Base-by-base conservation (phyloP, 192 early-diverging fungal genomes). In the Coemansia umbellata region DNA sequence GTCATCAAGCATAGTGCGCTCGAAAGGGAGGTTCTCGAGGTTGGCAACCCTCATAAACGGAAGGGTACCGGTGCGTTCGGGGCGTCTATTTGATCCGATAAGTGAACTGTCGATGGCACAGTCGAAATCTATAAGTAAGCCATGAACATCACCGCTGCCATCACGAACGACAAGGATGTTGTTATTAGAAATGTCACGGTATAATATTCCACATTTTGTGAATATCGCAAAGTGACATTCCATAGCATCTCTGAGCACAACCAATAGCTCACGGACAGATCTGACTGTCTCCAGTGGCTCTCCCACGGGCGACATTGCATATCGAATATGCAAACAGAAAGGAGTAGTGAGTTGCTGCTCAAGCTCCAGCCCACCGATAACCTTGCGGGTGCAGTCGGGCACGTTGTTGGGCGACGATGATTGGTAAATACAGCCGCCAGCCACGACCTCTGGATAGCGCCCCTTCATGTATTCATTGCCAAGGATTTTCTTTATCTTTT, bases 231-330 rank as follows among this genome's bases (percentile, higher is more conserved):
- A 35, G 32, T 50, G 48, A 22, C 31, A 35, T 7, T 32, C 18
- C 48, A 50, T 50, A 13, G 35, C 48, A 50, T 50, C 32, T 21
- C 22, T 13, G 9, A 37, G 35, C n/a, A 51, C 50, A 24, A 51
- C n/a, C n/a, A 23, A 1, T n/a, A 37, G 35, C 26, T 31, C 50
- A 37, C 33, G 11, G 4, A 6, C 26, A 37, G 48, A 23, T 32
- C 11, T 36, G 27, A 19, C 3, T 9, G 30, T 3, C 28, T 50
- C 13, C 18, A 50, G 32, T 22, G 18, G 48, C 8, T 36, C 18
- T 13, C 48, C 48, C 17, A 50, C 36, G 7, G 32, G 48, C 21
- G 11, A 3, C 48, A 50, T 50, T 13, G 48, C 48, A 27, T 50
- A 50, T 11, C 48, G 48, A 13, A 50, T 19, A 19, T 50, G 48